These are phyloP conservation scores for Neurospora africana DNA, from an alignment of 495 filamentous ascomycete genomes.

Conservation along the genomic window DNA sequence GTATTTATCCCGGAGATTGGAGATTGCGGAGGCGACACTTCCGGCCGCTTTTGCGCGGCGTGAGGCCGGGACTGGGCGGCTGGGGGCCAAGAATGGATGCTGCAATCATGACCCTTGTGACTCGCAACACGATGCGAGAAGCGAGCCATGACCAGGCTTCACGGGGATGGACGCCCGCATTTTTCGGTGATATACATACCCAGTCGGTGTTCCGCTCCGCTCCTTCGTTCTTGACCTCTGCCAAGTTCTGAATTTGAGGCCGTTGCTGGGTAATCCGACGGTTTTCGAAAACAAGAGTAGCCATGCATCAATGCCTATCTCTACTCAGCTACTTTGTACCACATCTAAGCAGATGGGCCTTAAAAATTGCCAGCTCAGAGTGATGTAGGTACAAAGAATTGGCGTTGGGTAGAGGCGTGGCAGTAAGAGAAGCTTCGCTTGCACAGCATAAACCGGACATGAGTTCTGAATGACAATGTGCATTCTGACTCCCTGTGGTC, in stretches of 20 bases:
- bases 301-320: not conserved
- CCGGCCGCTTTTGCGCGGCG: constrained; percentile 3
- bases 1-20: constrained; percentile 19
- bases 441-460: not conserved
- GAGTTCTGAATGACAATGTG: not conserved
- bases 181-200: not conserved
- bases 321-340: no score
- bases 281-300: not conserved
- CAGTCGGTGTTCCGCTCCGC: not conserved
- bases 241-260: not conserved
- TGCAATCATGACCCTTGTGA: not conserved
- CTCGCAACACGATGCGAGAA: not conserved
- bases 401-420: no score
- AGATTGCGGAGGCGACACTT: constrained; percentile 10
- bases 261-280: not conserved
- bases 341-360: no score
- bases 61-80: not conserved
- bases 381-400: not conserved
- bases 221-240: not conserved
- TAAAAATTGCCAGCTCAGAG: not conserved
- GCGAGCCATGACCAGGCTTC: not conserved
- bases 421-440: not conserved
- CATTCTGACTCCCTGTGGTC: not conserved
- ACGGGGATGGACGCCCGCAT: not conserved
- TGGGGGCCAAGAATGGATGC: not conserved